Conservation (phyloP, 73 alveolate species). For the Tetrahymena malaccensis region DNA sequence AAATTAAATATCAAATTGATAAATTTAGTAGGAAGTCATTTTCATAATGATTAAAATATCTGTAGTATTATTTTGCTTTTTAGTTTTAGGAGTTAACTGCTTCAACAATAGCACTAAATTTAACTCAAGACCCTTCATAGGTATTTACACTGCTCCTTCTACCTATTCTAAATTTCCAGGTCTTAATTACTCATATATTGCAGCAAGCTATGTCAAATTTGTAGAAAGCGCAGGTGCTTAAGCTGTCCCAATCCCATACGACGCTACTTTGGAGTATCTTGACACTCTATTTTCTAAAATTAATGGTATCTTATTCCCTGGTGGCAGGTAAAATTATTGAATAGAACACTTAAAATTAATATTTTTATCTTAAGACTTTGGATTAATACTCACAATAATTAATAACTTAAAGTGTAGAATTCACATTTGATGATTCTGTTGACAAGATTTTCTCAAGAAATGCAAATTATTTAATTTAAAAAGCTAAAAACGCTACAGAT, state of each 20-base stretch:
- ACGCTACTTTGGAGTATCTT: slow-evolving; percentile 14
- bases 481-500: slow-evolving; percentile 10
- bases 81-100: neutral
- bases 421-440: neutral
- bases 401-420: neutral
- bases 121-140: neutral
- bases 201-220: slow-evolving; percentile 52
- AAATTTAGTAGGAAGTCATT: too few relatives aligned
- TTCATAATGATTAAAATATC: neutral
- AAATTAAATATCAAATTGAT: too few relatives aligned
- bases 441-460: neutral
- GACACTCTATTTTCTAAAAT: slow-evolving; percentile 13
- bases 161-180: neutral
- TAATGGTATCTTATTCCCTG: slow-evolving; percentile 56
- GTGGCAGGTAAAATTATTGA: slow-evolving; percentile 28
- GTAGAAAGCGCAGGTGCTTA: slow-evolving; percentile 56
- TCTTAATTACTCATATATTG: slow-evolving; percentile 27
- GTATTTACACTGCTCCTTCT: slow-evolving; percentile 21
- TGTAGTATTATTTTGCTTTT: neutral
- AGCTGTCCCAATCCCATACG: slow-evolving; percentile 56
- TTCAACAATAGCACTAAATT: neutral
- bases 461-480: neutral
- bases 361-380: too few relatives aligned
- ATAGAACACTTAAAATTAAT: too few relatives aligned
- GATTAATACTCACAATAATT: neutral